phyloP scores from a whole-genome alignment of 371 early-diverging fungal species.

The Zychaea mexicana region DNA sequence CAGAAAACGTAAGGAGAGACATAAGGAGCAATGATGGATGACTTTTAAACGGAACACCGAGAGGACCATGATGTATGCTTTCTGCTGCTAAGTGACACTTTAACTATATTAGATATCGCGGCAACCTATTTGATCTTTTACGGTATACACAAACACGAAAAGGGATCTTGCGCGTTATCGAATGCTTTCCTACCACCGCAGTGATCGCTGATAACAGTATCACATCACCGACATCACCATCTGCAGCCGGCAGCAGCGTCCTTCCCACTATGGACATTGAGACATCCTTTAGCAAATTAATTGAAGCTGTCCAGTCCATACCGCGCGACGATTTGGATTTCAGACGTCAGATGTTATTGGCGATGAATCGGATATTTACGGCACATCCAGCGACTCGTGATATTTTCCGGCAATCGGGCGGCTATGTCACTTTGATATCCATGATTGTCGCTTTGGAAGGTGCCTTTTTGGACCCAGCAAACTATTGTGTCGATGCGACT shows the following conservation, averaged over 20 bases:
- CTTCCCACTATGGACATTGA: conserved; percentile 29
- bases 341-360: conserved; percentile 55
- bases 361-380: conserved; percentile 54
- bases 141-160: conserved; percentile 56
- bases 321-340: conserved; percentile 61
- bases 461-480: conserved; percentile 31
- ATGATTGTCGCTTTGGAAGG: conserved; percentile 66
- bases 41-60: background rate
- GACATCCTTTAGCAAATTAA: conserved; percentile 56
- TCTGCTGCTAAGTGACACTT: too few relatives aligned
- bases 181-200: conserved; percentile 27
- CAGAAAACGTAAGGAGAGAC: conserved; percentile 34
- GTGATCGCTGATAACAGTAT: background rate
- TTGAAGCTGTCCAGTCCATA: conserved; percentile 63
- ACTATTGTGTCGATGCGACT: background rate
- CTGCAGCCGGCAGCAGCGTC: background rate
- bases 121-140: conserved; percentile 61
- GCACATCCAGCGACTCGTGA: conserved; percentile 48
- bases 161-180: conserved; percentile 54
- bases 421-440: conserved; percentile 66
- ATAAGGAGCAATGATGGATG: background rate
- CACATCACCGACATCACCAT: conserved; percentile 1
- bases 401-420: conserved; percentile 64
- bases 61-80: too few relatives aligned
- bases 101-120: conserved; percentile 31